Conservation (phyloP, 805 yeast genomes). For the Barnettozyma salicaria region DNA sequence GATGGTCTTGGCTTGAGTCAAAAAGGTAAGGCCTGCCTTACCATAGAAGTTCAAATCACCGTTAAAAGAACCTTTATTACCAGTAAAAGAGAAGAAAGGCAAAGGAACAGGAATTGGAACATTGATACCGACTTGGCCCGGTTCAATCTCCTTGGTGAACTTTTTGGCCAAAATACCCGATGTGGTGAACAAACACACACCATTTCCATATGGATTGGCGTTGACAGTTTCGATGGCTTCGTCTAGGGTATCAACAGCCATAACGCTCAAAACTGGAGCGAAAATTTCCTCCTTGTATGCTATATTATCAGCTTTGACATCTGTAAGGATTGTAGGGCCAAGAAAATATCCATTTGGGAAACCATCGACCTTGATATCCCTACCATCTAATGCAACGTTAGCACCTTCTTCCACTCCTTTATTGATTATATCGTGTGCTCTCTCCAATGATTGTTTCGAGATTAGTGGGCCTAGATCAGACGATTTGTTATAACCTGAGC, state of each 20-base stretch:
- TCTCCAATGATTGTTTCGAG: slow-evolving; percentile 47
- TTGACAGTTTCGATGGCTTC: slow-evolving; percentile 66
- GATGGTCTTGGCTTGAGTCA: slow-evolving; percentile 72
- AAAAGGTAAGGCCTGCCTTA: slow-evolving; percentile 63
- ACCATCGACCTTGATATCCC: slow-evolving; percentile 40
- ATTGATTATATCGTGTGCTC: slow-evolving; percentile 48
- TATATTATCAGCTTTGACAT: slow-evolving; percentile 56
- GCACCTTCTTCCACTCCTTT: slow-evolving; percentile 55
- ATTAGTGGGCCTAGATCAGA: slow-evolving; percentile 68
- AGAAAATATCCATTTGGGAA: slow-evolving; percentile 62
- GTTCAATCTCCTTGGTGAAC: slow-evolving; percentile 60
- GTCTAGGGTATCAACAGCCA: slow-evolving; percentile 59
- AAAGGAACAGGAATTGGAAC: slow-evolving; percentile 79
- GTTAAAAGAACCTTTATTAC: slow-evolving; percentile 66
- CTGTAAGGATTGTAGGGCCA: slow-evolving; percentile 63
- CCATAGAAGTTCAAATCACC: slow-evolving; percentile 81
- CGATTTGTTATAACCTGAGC: slow-evolving; percentile 59
- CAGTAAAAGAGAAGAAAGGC: slow-evolving; percentile 78
- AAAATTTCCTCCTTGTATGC: slow-evolving; percentile 70
- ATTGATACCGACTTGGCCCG: slow-evolving; percentile 74
- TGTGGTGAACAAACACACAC: slow-evolving; percentile 62
- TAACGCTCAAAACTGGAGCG: slow-evolving; percentile 64
- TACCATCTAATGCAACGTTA: slow-evolving; percentile 55
- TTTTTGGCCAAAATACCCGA: slow-evolving; percentile 67
- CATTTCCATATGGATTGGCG: slow-evolving; percentile 61